Conservation (phyloP, 106 monocot genomes). For the Alisma plantagoaquatica region DNA sequence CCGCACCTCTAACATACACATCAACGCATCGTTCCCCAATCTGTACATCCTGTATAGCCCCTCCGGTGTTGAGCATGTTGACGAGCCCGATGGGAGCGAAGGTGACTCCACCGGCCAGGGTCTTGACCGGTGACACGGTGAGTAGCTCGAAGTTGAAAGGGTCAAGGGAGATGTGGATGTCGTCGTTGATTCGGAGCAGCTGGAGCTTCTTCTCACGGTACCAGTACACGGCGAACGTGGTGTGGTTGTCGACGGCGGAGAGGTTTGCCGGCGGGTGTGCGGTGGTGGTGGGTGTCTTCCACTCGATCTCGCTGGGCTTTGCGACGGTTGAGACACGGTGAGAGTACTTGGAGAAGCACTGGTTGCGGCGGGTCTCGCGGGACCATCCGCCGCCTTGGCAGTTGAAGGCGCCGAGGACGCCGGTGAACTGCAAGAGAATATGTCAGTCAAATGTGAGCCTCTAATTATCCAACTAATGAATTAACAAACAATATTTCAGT, state of each 20-base stretch:
- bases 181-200: conserved; percentile 37
- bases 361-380: conserved; percentile 39
- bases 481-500: no score
- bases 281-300: no score
- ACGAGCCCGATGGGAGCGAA: conserved; percentile 70
- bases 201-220: conserved; percentile 20
- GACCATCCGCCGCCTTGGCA: conserved; percentile 96
- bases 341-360: conserved; percentile 36
- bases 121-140: conserved; percentile 46
- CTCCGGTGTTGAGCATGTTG: conserved; percentile 78
- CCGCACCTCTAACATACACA: conserved; percentile 9
- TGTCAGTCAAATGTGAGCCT: no score
- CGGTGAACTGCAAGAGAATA: conserved; percentile 28
- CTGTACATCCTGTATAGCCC: conserved; percentile 32
- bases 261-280: conserved; percentile 16
- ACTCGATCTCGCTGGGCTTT: conserved; percentile 57
- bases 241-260: conserved; percentile 6
- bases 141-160: conserved; percentile 71
- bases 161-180: conserved; percentile 35
- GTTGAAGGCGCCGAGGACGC: conserved; percentile 80
- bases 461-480: neutral
- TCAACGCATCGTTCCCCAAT: neutral
- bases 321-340: conserved; percentile 20
- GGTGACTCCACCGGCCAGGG: conserved; percentile 3
- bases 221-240: conserved; percentile 52